Conservation (phyloP, 192 early-diverging fungal species). For the Coemansia sp. region DNA sequence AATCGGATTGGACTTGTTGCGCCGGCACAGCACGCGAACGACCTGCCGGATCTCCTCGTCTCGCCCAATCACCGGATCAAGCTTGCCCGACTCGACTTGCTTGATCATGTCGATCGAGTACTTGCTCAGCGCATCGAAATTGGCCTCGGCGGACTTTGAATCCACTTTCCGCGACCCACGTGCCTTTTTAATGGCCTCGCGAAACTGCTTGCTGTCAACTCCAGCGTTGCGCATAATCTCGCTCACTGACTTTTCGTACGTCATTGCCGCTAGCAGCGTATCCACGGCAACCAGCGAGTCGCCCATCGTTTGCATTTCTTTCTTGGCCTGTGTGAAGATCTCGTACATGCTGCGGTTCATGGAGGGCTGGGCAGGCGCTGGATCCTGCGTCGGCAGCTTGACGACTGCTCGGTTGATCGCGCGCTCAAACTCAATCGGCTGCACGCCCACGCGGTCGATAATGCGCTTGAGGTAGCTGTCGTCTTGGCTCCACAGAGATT, state of each 20-base stretch:
- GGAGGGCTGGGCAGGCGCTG: conserved; percentile 74
- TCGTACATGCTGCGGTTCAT: conserved; percentile 64
- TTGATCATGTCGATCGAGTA: conserved; percentile 89
- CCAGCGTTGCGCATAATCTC: conserved; percentile 69
- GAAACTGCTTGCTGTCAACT: conserved; percentile 67
- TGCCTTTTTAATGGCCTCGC: conserved; percentile 71
- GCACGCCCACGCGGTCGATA: conserved; percentile 81
- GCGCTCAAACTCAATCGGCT: conserved; percentile 73
- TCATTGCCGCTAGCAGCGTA: conserved; percentile 83
- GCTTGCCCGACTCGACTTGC: conserved; percentile 81
- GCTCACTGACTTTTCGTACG: conserved; percentile 64
- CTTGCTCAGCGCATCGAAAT: conserved; percentile 90
- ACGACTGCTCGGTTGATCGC: conserved; percentile 75
- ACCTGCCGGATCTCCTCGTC: conserved; percentile 96
- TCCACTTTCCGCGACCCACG: conserved; percentile 86
- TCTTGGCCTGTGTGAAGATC: conserved; percentile 72
- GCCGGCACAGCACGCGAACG: conserved; percentile 85
- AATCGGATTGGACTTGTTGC: conserved; percentile 91
- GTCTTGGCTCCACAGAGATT: conserved; percentile 75
- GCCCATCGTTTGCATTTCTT: conserved; percentile 80
- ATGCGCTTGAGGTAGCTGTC: conserved; percentile 81
- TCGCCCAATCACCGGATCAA: conserved; percentile 96
- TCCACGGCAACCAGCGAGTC: conserved; percentile 88
- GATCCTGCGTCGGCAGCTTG: conserved; percentile 79
- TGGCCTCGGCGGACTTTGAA: conserved; percentile 79